Evolutionary conservation across 768 basidiomycete genomes (phyloP), one percentile per base, ranked within the genome.

Genomic region (Porphyrellus cyaneotinctus): DNA sequence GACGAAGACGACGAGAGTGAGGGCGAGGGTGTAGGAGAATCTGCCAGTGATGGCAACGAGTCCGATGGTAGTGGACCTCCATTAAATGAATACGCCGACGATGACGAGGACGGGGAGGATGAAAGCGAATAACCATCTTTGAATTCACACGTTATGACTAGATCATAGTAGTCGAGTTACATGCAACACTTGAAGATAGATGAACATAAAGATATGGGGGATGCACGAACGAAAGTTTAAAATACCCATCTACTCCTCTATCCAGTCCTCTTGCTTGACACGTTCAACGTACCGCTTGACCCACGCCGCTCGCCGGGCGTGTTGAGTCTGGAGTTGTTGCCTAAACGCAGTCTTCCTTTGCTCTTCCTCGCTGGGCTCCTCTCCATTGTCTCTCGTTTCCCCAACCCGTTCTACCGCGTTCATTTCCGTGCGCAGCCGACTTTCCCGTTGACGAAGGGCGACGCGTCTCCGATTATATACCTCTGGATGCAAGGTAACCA

Each of bases 401-500:
- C 43, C 59, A 14, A 43, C 56, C 15, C 60, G 60, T 39, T 70
- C 69, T 14, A 70, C 56, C 4, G 64, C 68, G 55, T 78, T 79
- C 53, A 80, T 81, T 67, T 89, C 87, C 28, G 82, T 85, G 56
- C 86, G 75, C 32, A 90, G 64, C 39, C 78, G 75, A 9, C 85
- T 82, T 71, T 90, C 88, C 47, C 88, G 70, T 53, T 73, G 74
- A 58, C 80, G 72, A 60, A 90, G 75, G 14, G 75, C 77, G 20
- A 64, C 70, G 44, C 87, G 73, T 60, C 88, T 74, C 54, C 81
- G 78, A 62, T 88, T 83, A 81, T 87, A 88, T 36, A 87, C 74
- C 35, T 86, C 87, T 6, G 88, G 88, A 63, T 88, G 83, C 32
- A 87, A 64, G 15, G 87, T 88, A 30, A 79, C 71, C 26, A 83